phyloP scores from a whole-genome alignment of 1,284 basidiomycete species.

The Rhodotorula sp. region DNA sequence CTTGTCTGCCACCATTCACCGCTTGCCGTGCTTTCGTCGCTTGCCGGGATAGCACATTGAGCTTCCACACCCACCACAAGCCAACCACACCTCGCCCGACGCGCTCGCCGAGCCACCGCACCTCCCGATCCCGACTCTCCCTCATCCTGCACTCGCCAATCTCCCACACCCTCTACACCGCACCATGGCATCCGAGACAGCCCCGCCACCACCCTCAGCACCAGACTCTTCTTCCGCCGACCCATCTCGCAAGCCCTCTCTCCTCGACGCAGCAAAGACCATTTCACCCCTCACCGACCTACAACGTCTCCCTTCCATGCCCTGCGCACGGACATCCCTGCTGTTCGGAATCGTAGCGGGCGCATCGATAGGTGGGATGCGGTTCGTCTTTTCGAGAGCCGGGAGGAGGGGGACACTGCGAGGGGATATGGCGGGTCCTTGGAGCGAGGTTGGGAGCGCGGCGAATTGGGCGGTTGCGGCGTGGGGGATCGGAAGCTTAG shows the following conservation, averaged over 20 bases:
- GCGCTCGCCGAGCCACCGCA: too few relatives aligned
- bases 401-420: conserved; percentile 17
- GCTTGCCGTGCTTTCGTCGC: too few relatives aligned
- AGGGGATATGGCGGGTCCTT: not conserved
- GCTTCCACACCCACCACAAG: too few relatives aligned
- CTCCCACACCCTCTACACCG: too few relatives aligned
- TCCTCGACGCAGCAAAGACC: conserved; percentile 30
- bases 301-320: conserved; percentile 31
- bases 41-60: too few relatives aligned
- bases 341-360: conserved; percentile 40
- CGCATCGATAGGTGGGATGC: conserved; percentile 25
- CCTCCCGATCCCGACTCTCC: too few relatives aligned
- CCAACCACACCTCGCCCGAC: too few relatives aligned
- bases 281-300: conserved; percentile 37
- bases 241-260: conserved; percentile 10
- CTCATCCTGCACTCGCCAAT: too few relatives aligned
- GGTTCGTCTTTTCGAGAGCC: conserved; percentile 31
- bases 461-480: conserved; percentile 40
- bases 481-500: conserved; percentile 34
- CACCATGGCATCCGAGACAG: too few relatives aligned
- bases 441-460: conserved; percentile 19
- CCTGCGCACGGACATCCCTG: conserved; percentile 34
- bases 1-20: too few relatives aligned
- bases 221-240: not conserved
- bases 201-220: not conserved